Base-by-base conservation (phyloP, 179 eudicot species). In the Corrigiola litoralis region DNA sequence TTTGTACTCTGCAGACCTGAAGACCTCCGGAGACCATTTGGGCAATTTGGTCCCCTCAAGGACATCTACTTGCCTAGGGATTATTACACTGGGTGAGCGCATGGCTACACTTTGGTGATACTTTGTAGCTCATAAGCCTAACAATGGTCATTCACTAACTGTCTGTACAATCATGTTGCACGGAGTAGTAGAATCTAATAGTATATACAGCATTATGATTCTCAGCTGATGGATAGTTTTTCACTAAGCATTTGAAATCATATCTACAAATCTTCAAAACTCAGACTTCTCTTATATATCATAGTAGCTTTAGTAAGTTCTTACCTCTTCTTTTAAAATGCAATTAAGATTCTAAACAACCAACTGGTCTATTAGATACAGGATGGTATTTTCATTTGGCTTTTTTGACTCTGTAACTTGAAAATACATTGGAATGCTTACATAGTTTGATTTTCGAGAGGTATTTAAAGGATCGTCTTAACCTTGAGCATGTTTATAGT, bases 1-100 rank as follows among this genome's bases (percentile, higher is more conserved):
- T 27, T 60, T 38, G 25, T 66, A 8, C 66, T 66, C 6, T 44
- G 47, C 91, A 94, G 99, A 85, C 88, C 90, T 3, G 99, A 94
- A 55, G 97, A 94, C 75, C 95, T 94, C 72, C 80, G 91, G 57
- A 87, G 91, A 65, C 97, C 94, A 29, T 94, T 94, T 73, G 91
- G 87, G 59, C 90, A 94, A 75, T 90, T 86, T 76, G 99, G 99
- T 46, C 87, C 85, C 38, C 73, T 94, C 14, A 94, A 94, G 78
- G 99, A 94, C 42, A 70, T 94, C 45, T 94, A 94, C 74, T 80
- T 94, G 77, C 99, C 98, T 56, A 84, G 88, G 78, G 97, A 94
- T 77, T 94, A 94, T 69, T 84, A 94, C 67, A 84, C 89, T 65
- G 91, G 95, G 99, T 94, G 81, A 87, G 95, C 75, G 29, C 20